Conservation (phyloP, 352 stramenopile species). For the Globisporangium okanoganense region DNA sequence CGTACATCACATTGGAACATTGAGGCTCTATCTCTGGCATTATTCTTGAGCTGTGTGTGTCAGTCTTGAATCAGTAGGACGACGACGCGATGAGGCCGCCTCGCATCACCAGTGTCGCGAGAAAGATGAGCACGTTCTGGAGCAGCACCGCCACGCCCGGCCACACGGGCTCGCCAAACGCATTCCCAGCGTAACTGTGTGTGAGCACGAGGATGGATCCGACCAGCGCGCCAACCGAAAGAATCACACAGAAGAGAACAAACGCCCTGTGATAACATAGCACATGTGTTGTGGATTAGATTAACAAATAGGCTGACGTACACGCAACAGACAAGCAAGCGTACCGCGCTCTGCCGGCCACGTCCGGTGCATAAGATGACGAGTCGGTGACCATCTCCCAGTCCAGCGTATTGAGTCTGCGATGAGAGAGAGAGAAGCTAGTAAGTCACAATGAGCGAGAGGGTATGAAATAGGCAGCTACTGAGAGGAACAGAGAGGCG, state of each 20-base stretch:
- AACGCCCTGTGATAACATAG: slow-evolving; percentile 29
- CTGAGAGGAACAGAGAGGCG: slow-evolving; percentile 2
- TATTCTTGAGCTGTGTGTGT: not conserved
- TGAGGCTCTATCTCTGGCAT: not conserved
- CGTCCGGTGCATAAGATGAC: slow-evolving; percentile 38
- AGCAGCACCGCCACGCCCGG: slow-evolving; percentile 54
- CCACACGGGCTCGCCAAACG: slow-evolving; percentile 51
- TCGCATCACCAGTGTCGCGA: slow-evolving; percentile 58
- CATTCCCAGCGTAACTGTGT: slow-evolving; percentile 54
- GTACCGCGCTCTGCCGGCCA: slow-evolving; percentile 40
- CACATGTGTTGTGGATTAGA: not conserved
- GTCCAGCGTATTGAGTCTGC: slow-evolving; percentile 56
- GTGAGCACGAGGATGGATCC: slow-evolving; percentile 57
- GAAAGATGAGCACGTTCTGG: slow-evolving; percentile 57
- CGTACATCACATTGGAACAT: not conserved
- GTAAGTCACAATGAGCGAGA: not conserved
- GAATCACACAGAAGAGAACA: slow-evolving; percentile 46
- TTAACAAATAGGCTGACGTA: not conserved
- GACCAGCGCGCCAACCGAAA: slow-evolving; percentile 35
- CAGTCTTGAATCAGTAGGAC: slow-evolving; percentile 1
- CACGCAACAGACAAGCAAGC: not conserved
- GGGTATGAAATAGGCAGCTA: not conserved
- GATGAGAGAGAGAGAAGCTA: not conserved
- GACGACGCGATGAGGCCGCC: slow-evolving; percentile 35
- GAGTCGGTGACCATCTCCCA: slow-evolving; percentile 63